Evolutionary conservation across 164 flowering plant genomes (phyloP).

Genomic region (Magnolia sinica): DNA sequence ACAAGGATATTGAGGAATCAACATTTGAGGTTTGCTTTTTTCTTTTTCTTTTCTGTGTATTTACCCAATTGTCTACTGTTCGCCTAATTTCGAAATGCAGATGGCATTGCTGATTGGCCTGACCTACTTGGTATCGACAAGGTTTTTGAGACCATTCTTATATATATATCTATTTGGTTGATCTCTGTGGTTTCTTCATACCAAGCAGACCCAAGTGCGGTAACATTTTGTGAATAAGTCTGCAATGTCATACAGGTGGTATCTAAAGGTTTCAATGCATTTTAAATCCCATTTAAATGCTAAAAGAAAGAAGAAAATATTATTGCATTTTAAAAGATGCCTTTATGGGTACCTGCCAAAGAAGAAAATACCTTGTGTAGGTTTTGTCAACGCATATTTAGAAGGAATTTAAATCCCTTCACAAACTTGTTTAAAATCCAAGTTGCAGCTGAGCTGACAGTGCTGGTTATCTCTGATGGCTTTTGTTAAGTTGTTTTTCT

Average conservation of each 20-base stretch:
- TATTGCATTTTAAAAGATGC: neutral
- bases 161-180: too few species aligned
- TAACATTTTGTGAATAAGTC: too few species aligned
- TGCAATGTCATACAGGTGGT: too few species aligned
- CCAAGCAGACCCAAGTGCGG: too few species aligned
- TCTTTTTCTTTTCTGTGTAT: neutral
- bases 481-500: neutral
- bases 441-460: neutral
- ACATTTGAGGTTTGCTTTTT: conserved; percentile 73
- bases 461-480: neutral
- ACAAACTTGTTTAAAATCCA: neutral
- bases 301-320: neutral
- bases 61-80: neutral
- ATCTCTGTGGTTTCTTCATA: too few species aligned
- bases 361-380: too few species aligned
- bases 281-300: too few species aligned
- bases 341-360: neutral
- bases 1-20: conserved; percentile 88
- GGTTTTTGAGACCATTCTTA: too few species aligned
- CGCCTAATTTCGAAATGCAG: too few species aligned
- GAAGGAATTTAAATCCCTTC: neutral
- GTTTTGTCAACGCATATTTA: neutral
- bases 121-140: too few species aligned
- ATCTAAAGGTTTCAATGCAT: too few species aligned
- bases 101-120: neutral